Conservation (phyloP, 768 basidiomycete species). For the Pleurotus tuber-regium region DNA sequence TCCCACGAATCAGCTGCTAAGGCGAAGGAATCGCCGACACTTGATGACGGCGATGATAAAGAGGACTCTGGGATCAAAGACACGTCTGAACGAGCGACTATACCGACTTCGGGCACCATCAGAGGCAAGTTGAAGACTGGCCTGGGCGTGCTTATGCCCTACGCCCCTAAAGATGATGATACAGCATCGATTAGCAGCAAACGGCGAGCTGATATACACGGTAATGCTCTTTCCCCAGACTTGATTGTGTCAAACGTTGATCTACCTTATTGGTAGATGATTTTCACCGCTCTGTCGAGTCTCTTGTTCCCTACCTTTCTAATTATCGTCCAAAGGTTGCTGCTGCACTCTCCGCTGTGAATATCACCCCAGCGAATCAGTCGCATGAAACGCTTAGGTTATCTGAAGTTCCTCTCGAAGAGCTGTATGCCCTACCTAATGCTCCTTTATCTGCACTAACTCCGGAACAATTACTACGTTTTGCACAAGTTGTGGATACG, state of each 20-base stretch:
- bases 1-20: constrained; percentile 21
- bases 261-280: constrained; percentile 44
- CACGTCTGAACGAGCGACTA: constrained; percentile 29
- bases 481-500: constrained; percentile 93
- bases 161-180: constrained; percentile 53
- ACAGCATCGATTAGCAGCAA: constrained; percentile 44
- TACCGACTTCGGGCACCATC: constrained; percentile 38
- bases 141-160: constrained; percentile 50
- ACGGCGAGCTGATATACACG: constrained; percentile 29
- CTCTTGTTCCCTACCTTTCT: constrained; percentile 82
- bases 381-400: constrained; percentile 68
- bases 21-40: constrained; percentile 5
- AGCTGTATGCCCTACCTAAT: constrained; percentile 79
- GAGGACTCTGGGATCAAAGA: constrained; percentile 17
- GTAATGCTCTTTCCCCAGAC: constrained; percentile 19
- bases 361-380: constrained; percentile 64
- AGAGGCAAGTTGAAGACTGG: constrained; percentile 52
- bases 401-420: constrained; percentile 67
- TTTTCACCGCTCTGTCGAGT: constrained; percentile 75
- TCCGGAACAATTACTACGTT: constrained; percentile 82
- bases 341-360: constrained; percentile 68
- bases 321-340: constrained; percentile 87
- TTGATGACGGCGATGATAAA: constrained; percentile 19
- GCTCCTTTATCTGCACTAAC: constrained; percentile 67
- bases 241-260: not conserved